phyloP scores from a whole-genome alignment of 352 stramenopile species.

The Globisporangium sylvaticum region DNA sequence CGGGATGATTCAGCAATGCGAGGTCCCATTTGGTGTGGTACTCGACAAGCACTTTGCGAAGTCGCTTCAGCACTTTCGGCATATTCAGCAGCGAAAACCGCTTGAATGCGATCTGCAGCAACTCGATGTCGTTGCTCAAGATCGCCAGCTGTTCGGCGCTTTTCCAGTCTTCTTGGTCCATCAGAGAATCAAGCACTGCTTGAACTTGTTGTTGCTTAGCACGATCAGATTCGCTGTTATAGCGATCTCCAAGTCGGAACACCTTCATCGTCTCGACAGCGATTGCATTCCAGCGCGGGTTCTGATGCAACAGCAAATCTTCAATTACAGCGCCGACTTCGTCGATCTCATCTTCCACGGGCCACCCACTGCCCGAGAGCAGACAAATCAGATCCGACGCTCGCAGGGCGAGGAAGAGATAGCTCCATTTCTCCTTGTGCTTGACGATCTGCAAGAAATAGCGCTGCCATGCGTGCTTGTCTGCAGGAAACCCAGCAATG shows the following conservation, averaged over 20 bases:
- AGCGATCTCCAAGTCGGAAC: conserved; percentile 14
- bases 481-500: neutral
- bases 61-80: conserved; percentile 52
- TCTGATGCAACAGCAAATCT: conserved; percentile 24
- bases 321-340: conserved; percentile 17
- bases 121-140: conserved; percentile 17
- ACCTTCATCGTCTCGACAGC: conserved; percentile 49
- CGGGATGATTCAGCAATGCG: neutral
- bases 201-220: conserved; percentile 4
- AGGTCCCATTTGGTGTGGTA: neutral
- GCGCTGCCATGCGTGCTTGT: neutral
- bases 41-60: conserved; percentile 25
- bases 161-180: conserved; percentile 44
- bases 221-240: neutral
- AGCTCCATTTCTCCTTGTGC: conserved; percentile 33
- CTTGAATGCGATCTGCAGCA: conserved; percentile 32
- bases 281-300: conserved; percentile 38
- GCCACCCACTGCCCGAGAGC: neutral
- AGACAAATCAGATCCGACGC: conserved; percentile 25
- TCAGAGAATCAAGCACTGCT: conserved; percentile 25
- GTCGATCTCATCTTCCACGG: conserved; percentile 5
- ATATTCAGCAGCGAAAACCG: conserved; percentile 32
- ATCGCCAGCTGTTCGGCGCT: conserved; percentile 36
- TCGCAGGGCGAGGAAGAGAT: conserved; percentile 41
- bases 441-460: conserved; percentile 26